Percentiles rank a stretch among this genome's conserved stretches.
These are phyloP conservation scores for Delonix regia DNA, from an alignment of 306 rosid genomes.

Conservation along the genomic window DNA sequence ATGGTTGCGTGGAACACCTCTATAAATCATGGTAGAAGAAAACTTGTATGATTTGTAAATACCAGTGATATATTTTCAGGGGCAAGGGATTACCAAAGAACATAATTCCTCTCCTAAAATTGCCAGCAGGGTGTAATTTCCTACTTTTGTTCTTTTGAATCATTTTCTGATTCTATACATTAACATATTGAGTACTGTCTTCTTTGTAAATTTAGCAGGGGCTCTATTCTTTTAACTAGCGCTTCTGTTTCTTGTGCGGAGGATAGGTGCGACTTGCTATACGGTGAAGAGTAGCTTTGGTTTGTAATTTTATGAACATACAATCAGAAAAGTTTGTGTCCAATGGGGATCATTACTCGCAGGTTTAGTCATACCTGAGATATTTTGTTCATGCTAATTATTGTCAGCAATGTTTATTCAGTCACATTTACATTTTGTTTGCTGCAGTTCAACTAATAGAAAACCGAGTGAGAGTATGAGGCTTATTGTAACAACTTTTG, in stretches of 20 bases:
- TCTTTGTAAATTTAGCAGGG: constrained; percentile 46
- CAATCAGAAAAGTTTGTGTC: constrained; percentile 49
- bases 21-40: neutral
- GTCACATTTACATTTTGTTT: constrained; percentile 42
- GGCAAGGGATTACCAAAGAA: constrained; percentile 7
- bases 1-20: constrained; percentile 11
- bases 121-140: neutral
- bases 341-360: constrained; percentile 82
- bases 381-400: constrained; percentile 18
- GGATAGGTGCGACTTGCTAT: constrained; percentile 44
- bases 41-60: constrained; percentile 6
- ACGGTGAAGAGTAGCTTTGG: constrained; percentile 50
- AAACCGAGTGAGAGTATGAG: constrained; percentile 91
- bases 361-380: constrained; percentile 52
- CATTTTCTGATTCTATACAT: constrained; percentile 33
- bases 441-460: constrained; percentile 66
- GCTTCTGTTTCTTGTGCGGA: constrained; percentile 35
- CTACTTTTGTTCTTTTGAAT: constrained; percentile 21
- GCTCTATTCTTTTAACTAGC: constrained; percentile 38
- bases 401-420: constrained; percentile 26
- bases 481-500: constrained; percentile 76
- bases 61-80: constrained; percentile 11
- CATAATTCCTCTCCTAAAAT: constrained; percentile 11
- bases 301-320: constrained; percentile 49
- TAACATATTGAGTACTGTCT: constrained; percentile 40